phyloP scores from a whole-genome alignment of 805 yeast genomes.

The Monosporozyma yasuniensis region DNA sequence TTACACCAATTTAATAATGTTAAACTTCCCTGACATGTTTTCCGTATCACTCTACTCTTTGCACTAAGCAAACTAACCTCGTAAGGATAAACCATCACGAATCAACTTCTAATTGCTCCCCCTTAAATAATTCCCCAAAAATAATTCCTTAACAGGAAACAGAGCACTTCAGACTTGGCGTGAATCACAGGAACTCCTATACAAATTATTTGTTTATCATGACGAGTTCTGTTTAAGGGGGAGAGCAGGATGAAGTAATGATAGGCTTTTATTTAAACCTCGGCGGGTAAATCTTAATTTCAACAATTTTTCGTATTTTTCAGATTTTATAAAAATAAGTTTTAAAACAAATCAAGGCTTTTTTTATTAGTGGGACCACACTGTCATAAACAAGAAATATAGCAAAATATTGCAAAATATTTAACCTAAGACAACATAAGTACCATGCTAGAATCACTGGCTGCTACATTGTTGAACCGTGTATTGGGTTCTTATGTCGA shows the following conservation, averaged over 20 bases:
- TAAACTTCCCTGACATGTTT: no score
- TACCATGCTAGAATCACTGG: constrained; percentile 30
- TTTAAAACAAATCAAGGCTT: neutral
- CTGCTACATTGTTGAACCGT: constrained; percentile 29
- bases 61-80: no score
- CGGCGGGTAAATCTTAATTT: neutral
- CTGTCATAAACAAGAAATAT: neutral
- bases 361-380: neutral
- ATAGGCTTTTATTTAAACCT: neutral
- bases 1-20: no score
- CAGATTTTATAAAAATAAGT: neutral
- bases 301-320: neutral
- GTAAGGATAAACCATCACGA: no score
- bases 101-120: no score
- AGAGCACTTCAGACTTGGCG: no score
- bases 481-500: constrained; percentile 58
- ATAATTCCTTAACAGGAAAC: no score
- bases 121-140: no score
- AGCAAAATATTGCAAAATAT: neutral
- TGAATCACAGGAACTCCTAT: no score
- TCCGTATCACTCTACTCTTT: no score
- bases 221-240: neutral
- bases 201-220: no score
- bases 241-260: neutral
- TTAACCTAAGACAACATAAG: neutral